Evolutionary conservation across 306 rosid species (phyloP).

Genomic region (Arachis hypogaea): DNA sequence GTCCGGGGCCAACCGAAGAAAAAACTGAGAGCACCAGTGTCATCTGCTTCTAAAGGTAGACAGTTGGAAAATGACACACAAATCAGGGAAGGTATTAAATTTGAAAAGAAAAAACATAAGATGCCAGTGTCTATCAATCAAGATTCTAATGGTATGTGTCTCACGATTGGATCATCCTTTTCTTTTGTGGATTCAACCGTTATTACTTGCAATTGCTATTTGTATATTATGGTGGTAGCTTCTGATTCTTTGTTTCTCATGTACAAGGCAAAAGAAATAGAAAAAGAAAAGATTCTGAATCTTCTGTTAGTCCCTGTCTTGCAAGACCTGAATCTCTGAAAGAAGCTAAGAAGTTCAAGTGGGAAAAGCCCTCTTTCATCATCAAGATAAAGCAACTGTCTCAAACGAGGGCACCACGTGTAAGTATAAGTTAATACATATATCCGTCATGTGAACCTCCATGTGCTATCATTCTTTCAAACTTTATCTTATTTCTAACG

Average conservation of each 20-base stretch:
- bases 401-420: not conserved
- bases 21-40: not conserved
- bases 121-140: not conserved
- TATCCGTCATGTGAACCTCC: not conserved
- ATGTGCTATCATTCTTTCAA: too few species aligned
- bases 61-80: too few species aligned
- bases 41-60: not conserved
- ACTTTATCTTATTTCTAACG: not conserved
- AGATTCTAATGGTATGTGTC: not conserved
- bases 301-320: not conserved
- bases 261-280: not conserved
- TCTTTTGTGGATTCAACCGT: not conserved
- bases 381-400: not conserved
- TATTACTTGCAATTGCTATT: too few species aligned
- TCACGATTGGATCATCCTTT: not conserved
- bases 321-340: not conserved
- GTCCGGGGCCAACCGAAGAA: not conserved
- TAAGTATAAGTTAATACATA: too few species aligned
- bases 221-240: too few species aligned
- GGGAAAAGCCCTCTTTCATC: too few species aligned
- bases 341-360: too few species aligned
- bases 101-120: not conserved
- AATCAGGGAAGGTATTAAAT: too few species aligned
- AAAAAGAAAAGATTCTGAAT: not conserved
- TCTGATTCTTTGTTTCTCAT: not conserved